A percentile compares a stretch with the other conserved stretches of the same genome.
Evolutionary conservation across 2,329 filamentous ascomycete species (phyloP).

Genomic region (Fusarium sp.): DNA sequence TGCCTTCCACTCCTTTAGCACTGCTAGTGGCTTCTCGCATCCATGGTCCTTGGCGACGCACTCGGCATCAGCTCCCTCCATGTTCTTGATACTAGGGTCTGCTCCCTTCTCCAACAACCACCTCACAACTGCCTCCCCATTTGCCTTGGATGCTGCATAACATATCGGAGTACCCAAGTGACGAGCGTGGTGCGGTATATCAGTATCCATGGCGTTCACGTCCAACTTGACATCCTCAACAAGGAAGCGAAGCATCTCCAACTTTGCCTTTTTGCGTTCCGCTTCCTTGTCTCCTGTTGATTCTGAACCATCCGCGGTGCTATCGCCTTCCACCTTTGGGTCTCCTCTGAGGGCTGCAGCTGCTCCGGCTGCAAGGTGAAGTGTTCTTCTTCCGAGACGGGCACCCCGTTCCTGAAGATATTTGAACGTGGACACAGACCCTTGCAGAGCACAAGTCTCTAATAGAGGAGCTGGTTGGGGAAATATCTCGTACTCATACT

Average conservation of each 20-base stretch:
- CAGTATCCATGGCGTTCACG: not conserved
- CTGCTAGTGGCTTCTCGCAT: not conserved
- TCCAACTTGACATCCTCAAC: constrained; percentile 7
- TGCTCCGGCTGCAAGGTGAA: not conserved
- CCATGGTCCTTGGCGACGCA: not conserved
- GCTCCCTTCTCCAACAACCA: constrained; percentile 3
- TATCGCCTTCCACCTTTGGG: not conserved
- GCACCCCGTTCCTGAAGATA: not conserved
- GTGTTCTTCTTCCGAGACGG: not conserved
- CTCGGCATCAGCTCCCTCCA: not conserved
- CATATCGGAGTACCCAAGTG: not conserved
- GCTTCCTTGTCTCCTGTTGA: not conserved
- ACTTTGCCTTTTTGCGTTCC: not conserved
- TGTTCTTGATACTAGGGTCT: not conserved
- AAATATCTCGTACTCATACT: not conserved
- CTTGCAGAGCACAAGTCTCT: not conserved
- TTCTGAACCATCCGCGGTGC: not conserved
- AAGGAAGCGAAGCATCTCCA: constrained; percentile 15
- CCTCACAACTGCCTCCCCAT: not conserved
- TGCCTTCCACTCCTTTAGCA: not conserved
- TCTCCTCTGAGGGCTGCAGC: not conserved
- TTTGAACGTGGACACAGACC: not conserved
- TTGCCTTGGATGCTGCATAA: not conserved
- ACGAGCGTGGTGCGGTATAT: not conserved
- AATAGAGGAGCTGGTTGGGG: not conserved